These are phyloP conservation scores for Pyricularia grisea DNA, from an alignment of 2,329 filamentous ascomycete genomes.

Conservation along the genomic window DNA sequence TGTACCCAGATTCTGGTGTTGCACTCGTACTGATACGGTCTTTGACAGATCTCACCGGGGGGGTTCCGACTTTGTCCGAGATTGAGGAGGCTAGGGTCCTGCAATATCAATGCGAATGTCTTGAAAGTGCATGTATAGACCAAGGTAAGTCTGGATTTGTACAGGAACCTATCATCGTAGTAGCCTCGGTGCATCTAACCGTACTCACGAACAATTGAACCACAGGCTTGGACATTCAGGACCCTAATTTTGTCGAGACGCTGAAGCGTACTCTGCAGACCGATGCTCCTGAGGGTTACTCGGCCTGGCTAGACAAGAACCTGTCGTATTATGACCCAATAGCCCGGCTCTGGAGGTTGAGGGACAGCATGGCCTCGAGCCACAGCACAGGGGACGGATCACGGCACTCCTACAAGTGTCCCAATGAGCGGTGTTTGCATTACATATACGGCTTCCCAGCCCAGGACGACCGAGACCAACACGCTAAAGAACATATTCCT, in stretches of 20 bases:
- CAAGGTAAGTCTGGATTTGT: slow-evolving; percentile 27
- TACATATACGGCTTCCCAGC: slow-evolving; percentile 49
- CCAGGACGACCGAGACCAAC: slow-evolving; percentile 40
- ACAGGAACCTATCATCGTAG: not conserved
- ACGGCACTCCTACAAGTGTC: slow-evolving; percentile 41
- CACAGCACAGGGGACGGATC: slow-evolving; percentile 15
- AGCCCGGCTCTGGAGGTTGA: slow-evolving; percentile 28
- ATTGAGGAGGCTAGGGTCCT: slow-evolving; percentile 46
- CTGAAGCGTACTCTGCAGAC: slow-evolving; percentile 26
- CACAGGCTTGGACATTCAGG: slow-evolving; percentile 32
- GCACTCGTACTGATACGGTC: not conserved
- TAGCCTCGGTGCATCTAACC: not conserved
- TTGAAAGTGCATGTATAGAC: slow-evolving; percentile 41
- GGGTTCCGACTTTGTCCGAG: slow-evolving; percentile 38
- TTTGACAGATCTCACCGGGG: slow-evolving; percentile 25
- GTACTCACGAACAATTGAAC: not conserved
- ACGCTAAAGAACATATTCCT: slow-evolving; percentile 35
- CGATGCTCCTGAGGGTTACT: slow-evolving; percentile 36
- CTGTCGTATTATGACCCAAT: slow-evolving; percentile 38
- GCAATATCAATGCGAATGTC: slow-evolving; percentile 50
- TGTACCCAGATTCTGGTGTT: not conserved
- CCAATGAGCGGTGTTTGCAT: slow-evolving; percentile 43
- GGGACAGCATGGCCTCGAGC: slow-evolving; percentile 25
- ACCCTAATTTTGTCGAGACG: slow-evolving; percentile 27
- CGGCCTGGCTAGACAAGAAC: slow-evolving; percentile 43